These are phyloP conservation scores for Scorias spongiosa DNA, from an alignment of 2,329 filamentous ascomycete genomes.

Conservation along the genomic window DNA sequence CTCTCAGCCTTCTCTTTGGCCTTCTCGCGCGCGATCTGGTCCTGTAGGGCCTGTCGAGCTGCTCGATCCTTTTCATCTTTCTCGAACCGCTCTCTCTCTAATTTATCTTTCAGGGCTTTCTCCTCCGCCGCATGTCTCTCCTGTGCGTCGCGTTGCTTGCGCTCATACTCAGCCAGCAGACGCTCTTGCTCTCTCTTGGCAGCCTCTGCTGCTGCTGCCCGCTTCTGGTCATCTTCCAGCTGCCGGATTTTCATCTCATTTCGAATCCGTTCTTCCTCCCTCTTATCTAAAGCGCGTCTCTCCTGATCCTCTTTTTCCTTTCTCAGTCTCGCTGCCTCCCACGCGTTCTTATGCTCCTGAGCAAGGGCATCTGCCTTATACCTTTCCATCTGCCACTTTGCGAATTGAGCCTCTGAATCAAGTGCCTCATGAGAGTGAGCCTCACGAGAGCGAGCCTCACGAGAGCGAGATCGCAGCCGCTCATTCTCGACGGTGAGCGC, in stretches of 20 bases:
- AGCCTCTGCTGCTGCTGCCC: slow-evolving; percentile 21
- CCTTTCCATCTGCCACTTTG: neutral
- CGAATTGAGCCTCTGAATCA: neutral
- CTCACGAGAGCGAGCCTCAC: slow-evolving; percentile 19
- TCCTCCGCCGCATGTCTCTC: slow-evolving; percentile 19
- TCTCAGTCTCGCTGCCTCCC: slow-evolving; percentile 19
- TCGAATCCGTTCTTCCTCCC: slow-evolving; percentile 22
- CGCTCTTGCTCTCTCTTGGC: slow-evolving; percentile 21
- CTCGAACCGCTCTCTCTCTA: slow-evolving; percentile 19
- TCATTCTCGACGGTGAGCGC: slow-evolving; percentile 3
- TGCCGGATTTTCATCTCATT: slow-evolving; percentile 13
- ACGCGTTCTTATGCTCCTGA: slow-evolving; percentile 10
- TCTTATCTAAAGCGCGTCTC: slow-evolving; percentile 19
- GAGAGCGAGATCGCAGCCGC: slow-evolving; percentile 20
- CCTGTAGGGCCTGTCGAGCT: slow-evolving; percentile 2
- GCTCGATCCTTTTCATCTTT: slow-evolving; percentile 12
- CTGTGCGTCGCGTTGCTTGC: slow-evolving; percentile 24
- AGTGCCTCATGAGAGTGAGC: slow-evolving; percentile 14
- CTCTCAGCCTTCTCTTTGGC: slow-evolving; percentile 5
- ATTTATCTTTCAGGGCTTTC: neutral
- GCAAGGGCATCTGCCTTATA: neutral
- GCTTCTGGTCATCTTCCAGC: slow-evolving; percentile 16
- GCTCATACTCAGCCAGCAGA: slow-evolving; percentile 23
- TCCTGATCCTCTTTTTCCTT: slow-evolving; percentile 21
- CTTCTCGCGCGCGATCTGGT: slow-evolving; percentile 11